Base-by-base conservation (phyloP, 768 basidiomycete genomes). In the Collybia nuda region DNA sequence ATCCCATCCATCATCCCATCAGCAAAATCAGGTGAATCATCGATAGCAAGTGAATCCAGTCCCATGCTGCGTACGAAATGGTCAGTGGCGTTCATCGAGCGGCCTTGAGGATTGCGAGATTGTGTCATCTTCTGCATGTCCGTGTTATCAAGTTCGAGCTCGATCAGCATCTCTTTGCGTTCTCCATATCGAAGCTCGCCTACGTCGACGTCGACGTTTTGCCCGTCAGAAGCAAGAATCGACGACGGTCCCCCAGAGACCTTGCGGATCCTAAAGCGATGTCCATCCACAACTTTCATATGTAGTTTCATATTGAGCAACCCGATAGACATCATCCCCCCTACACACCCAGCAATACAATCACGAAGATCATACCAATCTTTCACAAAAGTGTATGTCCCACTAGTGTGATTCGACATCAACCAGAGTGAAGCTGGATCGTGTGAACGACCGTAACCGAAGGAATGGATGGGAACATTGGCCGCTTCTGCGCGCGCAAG, bases 371-470 rank as follows among this genome's bases (percentile, higher is more conserved):
- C 92, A 65, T 98, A 95, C 90, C 95, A 98, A 64, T 97, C 96
- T 70, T 90, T 91, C 53, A 98, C 93, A 60, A 97, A 99, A 3
- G 95, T 98, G 72, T 98, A 98, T 23, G 94, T 97, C 21, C 97
- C 97, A 56, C 84, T 84, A 2, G 97, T 98, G 67, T 98, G 94
- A 67, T 98, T 98, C 8, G 95, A 98, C 80, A 99, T 95, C 40
- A 98, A 84, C 97, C 97, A 98, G 28, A 99, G 81, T 6, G 94
- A 96, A 12, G 93, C 93, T 15, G 97, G 97, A 67, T 98, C 97
- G 64, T 98, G 97, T 14, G 93, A 90, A 52, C 92, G 90, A 22
- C 95, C 96, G 62, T 96, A 99, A 45, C 97, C 97, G 57, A 99
- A 88, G 2, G 95, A 90, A 67, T 99, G 96, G 48, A 99, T 97